Conservation (phyloP, 2,329 filamentous ascomycete genomes). For the Colletotrichum sp. region DNA sequence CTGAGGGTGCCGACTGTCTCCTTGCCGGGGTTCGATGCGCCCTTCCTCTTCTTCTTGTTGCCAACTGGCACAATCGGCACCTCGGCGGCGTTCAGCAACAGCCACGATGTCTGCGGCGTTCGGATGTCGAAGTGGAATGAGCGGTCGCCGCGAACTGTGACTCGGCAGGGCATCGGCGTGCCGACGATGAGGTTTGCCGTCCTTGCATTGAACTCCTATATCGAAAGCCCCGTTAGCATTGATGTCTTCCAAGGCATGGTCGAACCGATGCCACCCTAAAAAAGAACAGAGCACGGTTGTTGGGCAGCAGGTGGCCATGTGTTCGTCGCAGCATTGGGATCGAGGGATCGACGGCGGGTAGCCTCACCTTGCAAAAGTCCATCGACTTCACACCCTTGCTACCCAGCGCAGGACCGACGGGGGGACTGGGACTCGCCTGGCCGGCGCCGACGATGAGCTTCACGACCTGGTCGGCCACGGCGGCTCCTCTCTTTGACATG, state of each 20-base stretch:
- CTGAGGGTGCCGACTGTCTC: constrained; percentile 85
- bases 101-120: constrained; percentile 91
- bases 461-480: constrained; percentile 74
- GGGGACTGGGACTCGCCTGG: constrained; percentile 92
- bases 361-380: constrained; percentile 94
- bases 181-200: constrained; percentile 84
- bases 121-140: constrained; percentile 93
- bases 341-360: neutral
- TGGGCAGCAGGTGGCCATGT: constrained; percentile 18
- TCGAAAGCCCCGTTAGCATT: constrained; percentile 18
- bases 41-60: constrained; percentile 80
- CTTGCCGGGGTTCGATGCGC: constrained; percentile 75
- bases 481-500: constrained; percentile 58
- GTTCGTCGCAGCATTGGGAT: neutral
- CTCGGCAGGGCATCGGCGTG: constrained; percentile 87
- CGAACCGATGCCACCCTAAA: neutral
- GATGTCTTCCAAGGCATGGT: constrained; percentile 12
- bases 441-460: constrained; percentile 98
- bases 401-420: constrained; percentile 93
- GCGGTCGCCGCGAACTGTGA: constrained; percentile 91
- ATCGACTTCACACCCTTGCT: constrained; percentile 99
- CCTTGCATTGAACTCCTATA: constrained; percentile 93
- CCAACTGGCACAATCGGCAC: constrained; percentile 69
- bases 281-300: neutral
- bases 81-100: constrained; percentile 84